Evolutionary conservation across 306 rosid genomes (phyloP).

Genomic region (Sphenostylis stenocarpa): DNA sequence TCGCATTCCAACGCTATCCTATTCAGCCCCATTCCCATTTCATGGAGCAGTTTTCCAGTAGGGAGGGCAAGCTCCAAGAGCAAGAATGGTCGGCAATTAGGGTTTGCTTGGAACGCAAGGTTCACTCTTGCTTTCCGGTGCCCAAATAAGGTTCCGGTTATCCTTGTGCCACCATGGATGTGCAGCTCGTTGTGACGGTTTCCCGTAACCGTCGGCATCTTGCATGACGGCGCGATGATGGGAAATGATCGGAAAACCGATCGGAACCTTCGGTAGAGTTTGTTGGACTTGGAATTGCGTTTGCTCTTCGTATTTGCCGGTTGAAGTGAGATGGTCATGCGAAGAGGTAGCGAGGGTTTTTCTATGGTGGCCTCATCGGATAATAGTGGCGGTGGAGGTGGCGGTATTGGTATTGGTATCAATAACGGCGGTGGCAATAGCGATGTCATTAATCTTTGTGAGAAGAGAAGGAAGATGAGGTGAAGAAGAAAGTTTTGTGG

Average conservation of each 20-base stretch:
- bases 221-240: conserved; percentile 67
- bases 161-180: conserved; percentile 57
- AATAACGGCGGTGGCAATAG: not conserved
- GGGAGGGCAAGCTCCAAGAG: conserved; percentile 70
- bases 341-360: not conserved
- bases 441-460: conserved; percentile 13
- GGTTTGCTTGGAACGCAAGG: conserved; percentile 71
- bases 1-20: conserved; percentile 85
- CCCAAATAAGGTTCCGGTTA: conserved; percentile 83
- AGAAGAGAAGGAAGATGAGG: not conserved
- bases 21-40: conserved; percentile 69
- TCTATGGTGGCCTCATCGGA: not conserved
- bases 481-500: not conserved
- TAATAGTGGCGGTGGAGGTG: not conserved
- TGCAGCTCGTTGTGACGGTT: conserved; percentile 34
- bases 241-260: conserved; percentile 69
- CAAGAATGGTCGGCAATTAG: conserved; percentile 58
- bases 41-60: conserved; percentile 66
- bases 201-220: conserved; percentile 37
- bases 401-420: too few species aligned
- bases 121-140: conserved; percentile 58
- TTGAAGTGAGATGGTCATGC: conserved; percentile 48
- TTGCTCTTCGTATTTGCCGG: conserved; percentile 55
- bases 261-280: conserved; percentile 45
- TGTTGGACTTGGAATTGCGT: conserved; percentile 39